Percentiles rank a stretch among this genome's conserved stretches.
Conservation (phyloP, 345 rosid genomes). For the Citrus sinensis region DNA sequence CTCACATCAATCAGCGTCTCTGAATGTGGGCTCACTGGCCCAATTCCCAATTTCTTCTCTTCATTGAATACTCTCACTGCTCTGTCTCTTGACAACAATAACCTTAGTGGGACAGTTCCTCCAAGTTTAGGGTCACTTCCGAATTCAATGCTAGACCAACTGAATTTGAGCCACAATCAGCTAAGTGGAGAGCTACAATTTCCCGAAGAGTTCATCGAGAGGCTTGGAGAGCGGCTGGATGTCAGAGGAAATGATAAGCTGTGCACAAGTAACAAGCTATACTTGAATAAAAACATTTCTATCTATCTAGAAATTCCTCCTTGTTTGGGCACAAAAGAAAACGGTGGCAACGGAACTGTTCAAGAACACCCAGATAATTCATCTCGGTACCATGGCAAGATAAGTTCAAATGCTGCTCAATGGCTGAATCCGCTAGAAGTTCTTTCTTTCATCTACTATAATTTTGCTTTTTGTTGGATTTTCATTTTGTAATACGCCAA, state of each 20-base stretch:
- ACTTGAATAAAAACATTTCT: constrained; percentile 18
- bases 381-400: constrained; percentile 18
- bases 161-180: constrained; percentile 40
- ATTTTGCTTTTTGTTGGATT: background rate
- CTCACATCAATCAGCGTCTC: constrained; percentile 40
- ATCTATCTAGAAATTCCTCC: constrained; percentile 18
- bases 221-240: constrained; percentile 43
- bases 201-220: constrained; percentile 30
- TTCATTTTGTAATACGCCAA: background rate
- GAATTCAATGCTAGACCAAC: constrained; percentile 24
- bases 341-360: constrained; percentile 5
- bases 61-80: constrained; percentile 33
- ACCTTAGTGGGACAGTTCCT: constrained; percentile 36
- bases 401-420: constrained; percentile 19
- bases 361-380: constrained; percentile 21
- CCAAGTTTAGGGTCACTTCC: constrained; percentile 31
- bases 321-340: constrained; percentile 22
- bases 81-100: constrained; percentile 35
- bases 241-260: constrained; percentile 37
- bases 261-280: constrained; percentile 26
- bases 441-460: background rate
- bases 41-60: constrained; percentile 30
- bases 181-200: constrained; percentile 31
- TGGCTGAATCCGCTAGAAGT: background rate
- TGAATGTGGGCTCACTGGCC: constrained; percentile 34